Conservation (phyloP, 2,329 filamentous ascomycete genomes). For the Zymoseptoria tritici region DNA sequence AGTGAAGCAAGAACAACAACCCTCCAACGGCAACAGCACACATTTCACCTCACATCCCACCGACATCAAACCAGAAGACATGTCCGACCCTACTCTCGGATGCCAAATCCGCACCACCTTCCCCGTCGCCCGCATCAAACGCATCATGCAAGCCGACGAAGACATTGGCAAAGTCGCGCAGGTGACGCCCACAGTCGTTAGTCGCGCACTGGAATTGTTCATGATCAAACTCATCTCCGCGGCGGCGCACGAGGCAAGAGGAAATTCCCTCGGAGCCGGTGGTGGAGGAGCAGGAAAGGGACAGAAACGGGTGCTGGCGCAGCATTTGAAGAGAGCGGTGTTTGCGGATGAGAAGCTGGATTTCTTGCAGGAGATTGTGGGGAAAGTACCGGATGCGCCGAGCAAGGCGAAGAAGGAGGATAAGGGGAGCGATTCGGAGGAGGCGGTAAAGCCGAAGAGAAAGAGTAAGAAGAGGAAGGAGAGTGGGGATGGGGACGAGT, state of each 20-base stretch:
- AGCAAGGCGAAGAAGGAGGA: slow-evolving; percentile 35
- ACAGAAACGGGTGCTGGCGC: slow-evolving; percentile 81
- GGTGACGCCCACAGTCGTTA: slow-evolving; percentile 89
- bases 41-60: slow-evolving; percentile 8
- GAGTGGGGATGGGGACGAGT: slow-evolving; percentile 16
- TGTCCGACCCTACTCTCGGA: slow-evolving; percentile 33
- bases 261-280: slow-evolving; percentile 6
- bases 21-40: slow-evolving; percentile 6
- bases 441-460: slow-evolving; percentile 17
- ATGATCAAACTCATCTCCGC: slow-evolving; percentile 92
- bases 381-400: slow-evolving; percentile 66
- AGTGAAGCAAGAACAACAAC: slow-evolving; percentile 13
- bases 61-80: slow-evolving; percentile 13
- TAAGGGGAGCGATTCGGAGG: slow-evolving; percentile 24
- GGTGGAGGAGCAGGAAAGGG: slow-evolving; percentile 18
- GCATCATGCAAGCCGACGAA: slow-evolving; percentile 98
- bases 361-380: slow-evolving; percentile 84
- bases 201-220: slow-evolving; percentile 83
- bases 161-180: slow-evolving; percentile 97
- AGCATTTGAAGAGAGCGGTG: slow-evolving; percentile 87
- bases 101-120: slow-evolving; percentile 89
- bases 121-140: slow-evolving; percentile 92
- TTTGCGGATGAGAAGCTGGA: slow-evolving; percentile 87
- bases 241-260: slow-evolving; percentile 72
- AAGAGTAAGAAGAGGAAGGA: slow-evolving; percentile 23